Base-by-base conservation (phyloP, 192 early-diverging fungal species). In the Blastocladiella britannica region DNA sequence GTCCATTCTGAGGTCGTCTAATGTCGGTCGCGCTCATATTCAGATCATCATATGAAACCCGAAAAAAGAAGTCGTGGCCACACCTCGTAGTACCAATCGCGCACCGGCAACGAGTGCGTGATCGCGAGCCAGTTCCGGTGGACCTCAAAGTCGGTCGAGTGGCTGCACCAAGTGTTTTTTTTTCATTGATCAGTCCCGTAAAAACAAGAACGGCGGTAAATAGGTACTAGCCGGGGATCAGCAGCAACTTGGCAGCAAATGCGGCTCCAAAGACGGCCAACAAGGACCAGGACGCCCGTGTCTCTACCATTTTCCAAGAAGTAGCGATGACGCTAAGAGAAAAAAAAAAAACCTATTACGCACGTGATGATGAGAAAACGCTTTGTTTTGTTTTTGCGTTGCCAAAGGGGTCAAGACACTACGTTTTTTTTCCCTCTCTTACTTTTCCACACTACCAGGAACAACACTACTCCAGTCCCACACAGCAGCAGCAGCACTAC, bases 61-160 rank as follows among this genome's bases (percentile, higher is more conserved):
- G 27, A 23, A 12, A 5, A 60, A 18, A 5, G 24, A n/a, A n/a
- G n/a, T n/a, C n/a, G n/a, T n/a, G n/a, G n/a, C n/a, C 25, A n/a
- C 65, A 80, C 78, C 66, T 94, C 87, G 62, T 70, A 70, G 63
- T 94, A 97, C 91, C 91, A 97, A 55, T 77, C 55, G 26, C 65
- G 64, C 29, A 91, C 60, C n/a, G 91, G 86, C 7, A 91, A 66
- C 55, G 75, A 78, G 59, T 81, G 71, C 9, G 93, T 97, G 52
- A 97, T 86, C 25, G 90, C 93, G 24, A 94, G 77, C 91, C 91
- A 93, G 73, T 93, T 92, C 57, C 91, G 79, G 68, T 97, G 93
- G 23, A 97, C 93, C 70, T 97, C 93, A 78, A 97, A 97, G 73
- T 97, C 93, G 22, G 93, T 97, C 55, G 93, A 97, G 52, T 76